Evolutionary conservation across 768 basidiomycete species (phyloP).

Genomic region (Podaxis sp.): DNA sequence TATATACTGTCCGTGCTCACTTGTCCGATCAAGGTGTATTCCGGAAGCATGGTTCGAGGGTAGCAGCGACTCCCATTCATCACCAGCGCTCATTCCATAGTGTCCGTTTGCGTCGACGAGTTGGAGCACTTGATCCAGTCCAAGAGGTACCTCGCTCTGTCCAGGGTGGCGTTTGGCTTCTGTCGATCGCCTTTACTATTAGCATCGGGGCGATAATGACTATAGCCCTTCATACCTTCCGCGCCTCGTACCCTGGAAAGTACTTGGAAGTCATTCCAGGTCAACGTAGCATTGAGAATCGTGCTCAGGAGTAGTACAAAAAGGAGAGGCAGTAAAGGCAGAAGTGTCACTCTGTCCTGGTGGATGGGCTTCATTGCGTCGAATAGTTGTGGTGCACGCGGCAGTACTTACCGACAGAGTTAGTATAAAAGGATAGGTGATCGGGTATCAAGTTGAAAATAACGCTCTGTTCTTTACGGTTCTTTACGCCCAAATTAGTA

Average conservation of each 20-base stretch:
- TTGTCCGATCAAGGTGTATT: not conserved
- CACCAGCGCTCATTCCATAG: slow-evolving; percentile 15
- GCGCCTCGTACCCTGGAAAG: not conserved
- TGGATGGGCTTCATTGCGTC: not conserved
- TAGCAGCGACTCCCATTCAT: slow-evolving; percentile 14
- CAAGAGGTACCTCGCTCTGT: slow-evolving; percentile 6
- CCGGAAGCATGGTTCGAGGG: slow-evolving; percentile 13
- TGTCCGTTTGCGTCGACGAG: slow-evolving; percentile 7
- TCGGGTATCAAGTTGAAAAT: not conserved
- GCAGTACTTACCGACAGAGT: not conserved
- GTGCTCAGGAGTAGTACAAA: not conserved
- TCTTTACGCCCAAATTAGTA: not conserved
- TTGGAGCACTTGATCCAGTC: slow-evolving; percentile 2
- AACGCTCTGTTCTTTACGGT: too few relatives aligned
- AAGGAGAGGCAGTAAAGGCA: not conserved
- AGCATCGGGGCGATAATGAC: not conserved
- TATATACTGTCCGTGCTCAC: not conserved
- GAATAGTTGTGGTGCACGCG: not conserved
- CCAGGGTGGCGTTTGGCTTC: not conserved
- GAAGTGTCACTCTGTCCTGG: not conserved
- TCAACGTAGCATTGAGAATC: not conserved
- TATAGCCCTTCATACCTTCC: not conserved
- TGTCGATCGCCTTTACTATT: not conserved
- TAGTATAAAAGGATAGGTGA: not conserved
- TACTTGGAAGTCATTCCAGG: slow-evolving; percentile 4